Percentiles rank a stretch among this genome's conserved stretches.
Conservation (phyloP, 495 filamentous ascomycete species). For the Aeminium ludgeri region DNA sequence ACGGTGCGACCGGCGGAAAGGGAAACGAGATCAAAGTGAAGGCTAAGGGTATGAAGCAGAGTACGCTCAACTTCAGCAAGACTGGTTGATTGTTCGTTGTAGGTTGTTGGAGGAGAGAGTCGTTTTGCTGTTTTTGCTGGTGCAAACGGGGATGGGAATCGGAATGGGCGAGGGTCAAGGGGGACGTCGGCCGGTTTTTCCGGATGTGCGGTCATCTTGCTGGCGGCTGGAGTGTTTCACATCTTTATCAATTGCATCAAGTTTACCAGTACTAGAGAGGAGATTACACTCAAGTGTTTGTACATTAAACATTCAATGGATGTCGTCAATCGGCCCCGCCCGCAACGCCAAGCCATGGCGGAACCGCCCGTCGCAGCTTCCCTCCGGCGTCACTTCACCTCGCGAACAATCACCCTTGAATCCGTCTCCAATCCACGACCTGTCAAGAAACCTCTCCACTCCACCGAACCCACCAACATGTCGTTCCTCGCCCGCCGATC, state of each 20-base stretch:
- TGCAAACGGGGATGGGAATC: neutral
- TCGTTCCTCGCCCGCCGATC: conserved; percentile 22
- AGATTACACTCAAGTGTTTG: neutral
- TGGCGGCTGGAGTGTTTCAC: neutral
- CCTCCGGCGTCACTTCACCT: neutral
- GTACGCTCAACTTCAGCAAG: conserved; percentile 12
- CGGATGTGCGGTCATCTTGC: neutral
- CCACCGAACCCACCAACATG: conserved; percentile 18
- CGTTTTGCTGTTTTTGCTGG: neutral
- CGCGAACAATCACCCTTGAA: neutral
- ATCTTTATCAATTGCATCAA: too few species aligned
- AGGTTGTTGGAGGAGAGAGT: neutral
- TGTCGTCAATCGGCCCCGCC: neutral
- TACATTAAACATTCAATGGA: neutral
- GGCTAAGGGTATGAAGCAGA: conserved; percentile 9
- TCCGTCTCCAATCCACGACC: neutral
- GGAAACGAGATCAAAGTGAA: neutral
- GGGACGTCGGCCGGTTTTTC: neutral
- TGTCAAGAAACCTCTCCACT: neutral
- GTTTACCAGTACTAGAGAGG: too few species aligned
- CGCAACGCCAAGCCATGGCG: neutral
- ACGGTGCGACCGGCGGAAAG: conserved; percentile 6
- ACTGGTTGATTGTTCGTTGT: neutral
- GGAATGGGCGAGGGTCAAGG: neutral
- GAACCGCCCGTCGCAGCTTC: neutral